phyloP scores from a whole-genome alignment of 2,329 filamentous ascomycete genomes.

The Hortaea sp. region DNA sequence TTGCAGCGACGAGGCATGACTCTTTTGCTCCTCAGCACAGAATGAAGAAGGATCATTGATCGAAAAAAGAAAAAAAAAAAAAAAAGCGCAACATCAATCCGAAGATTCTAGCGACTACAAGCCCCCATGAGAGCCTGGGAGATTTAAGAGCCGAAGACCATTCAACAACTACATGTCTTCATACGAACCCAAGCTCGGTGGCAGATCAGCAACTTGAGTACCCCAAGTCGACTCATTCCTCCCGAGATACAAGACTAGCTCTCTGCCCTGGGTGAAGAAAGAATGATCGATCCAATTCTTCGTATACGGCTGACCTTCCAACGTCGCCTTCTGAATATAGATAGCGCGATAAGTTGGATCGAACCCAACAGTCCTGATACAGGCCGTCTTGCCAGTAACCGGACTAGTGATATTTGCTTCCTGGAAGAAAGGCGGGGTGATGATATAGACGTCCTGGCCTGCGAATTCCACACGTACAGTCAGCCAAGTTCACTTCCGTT shows the following conservation, averaged over 20 bases:
- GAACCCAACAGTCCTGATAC: slow-evolving; percentile 35
- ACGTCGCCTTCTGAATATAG: slow-evolving; percentile 56
- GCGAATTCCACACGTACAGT: too few species aligned
- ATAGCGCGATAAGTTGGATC: slow-evolving; percentile 31
- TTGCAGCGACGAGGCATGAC: too few species aligned
- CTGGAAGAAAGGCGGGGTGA: slow-evolving; percentile 49
- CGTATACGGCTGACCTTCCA: slow-evolving; percentile 55
- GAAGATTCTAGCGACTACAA: too few species aligned
- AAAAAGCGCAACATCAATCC: too few species aligned
- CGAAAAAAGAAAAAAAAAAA: too few species aligned
- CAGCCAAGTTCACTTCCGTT: background rate
- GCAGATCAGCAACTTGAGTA: slow-evolving; percentile 35
- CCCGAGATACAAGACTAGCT: slow-evolving; percentile 50
- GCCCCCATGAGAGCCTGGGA: too few species aligned
- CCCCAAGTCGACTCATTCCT: slow-evolving; percentile 37
- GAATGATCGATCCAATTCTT: slow-evolving; percentile 58
- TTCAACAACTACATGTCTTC: slow-evolving; percentile 1
- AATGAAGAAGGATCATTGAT: too few species aligned
- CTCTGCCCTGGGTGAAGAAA: slow-evolving; percentile 54
- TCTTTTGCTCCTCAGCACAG: too few species aligned
- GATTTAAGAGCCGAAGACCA: too few species aligned
- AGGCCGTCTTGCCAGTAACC: slow-evolving; percentile 43
- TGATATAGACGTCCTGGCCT: slow-evolving; percentile 27
- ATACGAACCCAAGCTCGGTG: slow-evolving; percentile 32
- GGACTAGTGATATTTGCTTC: slow-evolving; percentile 49